Evolutionary conservation across 2,329 filamentous ascomycete species (phyloP), one percentile per base, ranked within the genome.

Genomic region (Neofusicoccum ribis): DNA sequence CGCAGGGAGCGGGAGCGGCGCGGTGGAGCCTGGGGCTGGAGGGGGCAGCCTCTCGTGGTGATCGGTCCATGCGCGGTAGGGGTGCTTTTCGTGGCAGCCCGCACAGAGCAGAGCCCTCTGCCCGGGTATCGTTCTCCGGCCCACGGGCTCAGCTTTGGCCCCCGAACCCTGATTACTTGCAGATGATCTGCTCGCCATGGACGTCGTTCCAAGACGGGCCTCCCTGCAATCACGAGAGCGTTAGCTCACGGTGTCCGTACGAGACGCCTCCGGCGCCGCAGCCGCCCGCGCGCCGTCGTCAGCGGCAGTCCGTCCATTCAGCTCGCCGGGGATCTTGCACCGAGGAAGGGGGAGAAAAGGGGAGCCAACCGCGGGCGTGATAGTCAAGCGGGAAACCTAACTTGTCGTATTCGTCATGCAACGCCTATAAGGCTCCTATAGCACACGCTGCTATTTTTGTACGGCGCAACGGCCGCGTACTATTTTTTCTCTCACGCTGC

Each of bases 181-280:
- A 64, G 50, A 64, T 64, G 62, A 64, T 64, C 62, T 64, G 50
- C 62, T 58, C 51, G 44, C 20, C 51, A 58, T 41, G 51, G 51
- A 41, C 27, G 7, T 62, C 41, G 41, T 61, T 49, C 58, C 58
- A 61, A 50, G 44, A 43, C 44, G 34, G 44, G 59, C 46, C 31
- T 41, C 46, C 47, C 46, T 51, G 51, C 31, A 34, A 41, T 64
- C 62, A 46, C 17, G 50, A 58, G 62, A 56, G 41, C 31, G 17
- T 58, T 64, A 50, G 51, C 51, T 64, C 39, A 64, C 51, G 8
- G 9, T 34, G n/a, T 47, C 23, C 27, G 39, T 34, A 27, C 31
- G 44, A 6, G 41, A 27, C 50, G 44, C 59, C 46, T 17, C 15
- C 20, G 59, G 37, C 37, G 20, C 14, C 9, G 54, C 39, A 31